Conservation (phyloP, 225 moss, liverwort and hornwort genomes). For the Polytrichum commune region DNA sequence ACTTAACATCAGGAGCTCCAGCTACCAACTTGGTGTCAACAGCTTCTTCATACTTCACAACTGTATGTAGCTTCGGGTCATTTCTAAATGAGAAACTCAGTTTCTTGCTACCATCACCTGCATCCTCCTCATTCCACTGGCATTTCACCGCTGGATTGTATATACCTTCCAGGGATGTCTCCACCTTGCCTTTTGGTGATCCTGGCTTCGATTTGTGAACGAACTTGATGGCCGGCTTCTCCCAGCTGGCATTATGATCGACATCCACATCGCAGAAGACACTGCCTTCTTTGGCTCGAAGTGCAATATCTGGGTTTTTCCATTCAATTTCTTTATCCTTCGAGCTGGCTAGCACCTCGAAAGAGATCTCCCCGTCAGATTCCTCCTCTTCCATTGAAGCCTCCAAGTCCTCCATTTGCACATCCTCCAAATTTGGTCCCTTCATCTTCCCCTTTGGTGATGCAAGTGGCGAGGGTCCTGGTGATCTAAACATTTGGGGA, state of each 20-base stretch:
- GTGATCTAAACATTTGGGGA: slow-evolving; percentile 6
- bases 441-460: not conserved
- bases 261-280: slow-evolving; percentile 7
- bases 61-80: not conserved
- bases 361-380: slow-evolving; percentile 3
- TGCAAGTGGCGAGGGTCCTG: not conserved
- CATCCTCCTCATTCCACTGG: not conserved
- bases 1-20: not conserved
- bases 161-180: not conserved
- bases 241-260: slow-evolving; percentile 10
- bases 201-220: not conserved
- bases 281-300: not conserved
- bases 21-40: not conserved
- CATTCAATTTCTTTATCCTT: not conserved
- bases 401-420: not conserved
- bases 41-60: not conserved
- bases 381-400: not conserved
- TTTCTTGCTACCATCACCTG: not conserved
- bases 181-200: not conserved
- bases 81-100: not conserved
- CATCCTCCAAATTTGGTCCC: not conserved
- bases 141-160: slow-evolving; percentile 6
- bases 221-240: slow-evolving; percentile 4
- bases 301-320: slow-evolving; percentile 11
- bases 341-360: slow-evolving; percentile 1